Evolutionary conservation across 1,139 yeast species (phyloP).

Genomic region (Magnusiomyces sp.): DNA sequence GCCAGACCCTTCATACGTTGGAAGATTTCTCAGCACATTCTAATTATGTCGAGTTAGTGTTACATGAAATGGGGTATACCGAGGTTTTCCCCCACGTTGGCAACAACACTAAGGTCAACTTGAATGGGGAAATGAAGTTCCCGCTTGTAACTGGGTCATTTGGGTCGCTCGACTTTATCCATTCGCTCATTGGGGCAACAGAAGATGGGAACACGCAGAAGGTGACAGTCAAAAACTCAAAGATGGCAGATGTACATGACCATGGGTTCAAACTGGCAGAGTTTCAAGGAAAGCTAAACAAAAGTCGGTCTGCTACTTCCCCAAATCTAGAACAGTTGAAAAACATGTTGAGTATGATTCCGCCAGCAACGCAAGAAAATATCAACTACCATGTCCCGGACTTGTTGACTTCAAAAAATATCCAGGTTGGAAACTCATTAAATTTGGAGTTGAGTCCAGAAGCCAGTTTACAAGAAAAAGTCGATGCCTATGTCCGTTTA

Average conservation of each 20-base stretch:
- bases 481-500: too few relatives aligned
- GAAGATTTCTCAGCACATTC: conserved; percentile 24
- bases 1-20: conserved; percentile 23
- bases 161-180: conserved; percentile 24
- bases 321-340: too few relatives aligned
- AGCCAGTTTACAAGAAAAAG: too few relatives aligned
- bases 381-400: background rate
- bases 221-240: too few relatives aligned
- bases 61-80: conserved; percentile 21
- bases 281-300: too few relatives aligned
- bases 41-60: conserved; percentile 21
- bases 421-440: background rate
- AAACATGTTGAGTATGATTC: conserved; percentile 11
- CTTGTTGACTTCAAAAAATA: background rate
- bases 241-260: too few relatives aligned
- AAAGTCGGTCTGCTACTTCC: too few relatives aligned
- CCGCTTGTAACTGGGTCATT: conserved; percentile 27
- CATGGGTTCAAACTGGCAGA: too few relatives aligned
- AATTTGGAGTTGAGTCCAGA: too few relatives aligned
- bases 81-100: conserved; percentile 26
- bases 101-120: conserved; percentile 17
- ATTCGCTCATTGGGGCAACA: conserved; percentile 24
- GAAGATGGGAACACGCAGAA: conserved; percentile 22
- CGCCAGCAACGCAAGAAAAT: background rate
- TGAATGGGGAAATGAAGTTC: conserved; percentile 19